These are phyloP conservation scores for Globisporangium polare DNA, from an alignment of 352 stramenopile species.

Conservation along the genomic window DNA sequence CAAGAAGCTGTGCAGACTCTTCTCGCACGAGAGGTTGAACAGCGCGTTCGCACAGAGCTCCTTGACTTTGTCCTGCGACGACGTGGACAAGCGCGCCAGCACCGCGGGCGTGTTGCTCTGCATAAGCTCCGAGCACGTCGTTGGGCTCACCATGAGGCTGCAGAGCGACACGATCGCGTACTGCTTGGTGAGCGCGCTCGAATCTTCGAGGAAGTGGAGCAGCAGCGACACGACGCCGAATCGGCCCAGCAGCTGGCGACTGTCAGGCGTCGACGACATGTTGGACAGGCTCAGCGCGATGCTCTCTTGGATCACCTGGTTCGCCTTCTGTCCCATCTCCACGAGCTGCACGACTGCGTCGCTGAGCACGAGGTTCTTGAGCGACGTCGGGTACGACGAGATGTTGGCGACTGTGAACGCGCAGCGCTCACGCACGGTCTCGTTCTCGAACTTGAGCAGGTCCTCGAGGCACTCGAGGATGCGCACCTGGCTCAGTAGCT, in stretches of 20 bases:
- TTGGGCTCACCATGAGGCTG: conserved; percentile 52
- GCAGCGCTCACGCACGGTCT: conserved; percentile 61
- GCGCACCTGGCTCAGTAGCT: conserved; percentile 55
- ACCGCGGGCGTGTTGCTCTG: conserved; percentile 62
- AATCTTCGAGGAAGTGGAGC: conserved; percentile 60
- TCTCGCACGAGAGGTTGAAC: conserved; percentile 80
- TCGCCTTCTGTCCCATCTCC: conserved; percentile 49
- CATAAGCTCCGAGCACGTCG: conserved; percentile 59
- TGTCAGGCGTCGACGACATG: conserved; percentile 58
- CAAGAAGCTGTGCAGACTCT: conserved; percentile 55
- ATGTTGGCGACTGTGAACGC: conserved; percentile 75
- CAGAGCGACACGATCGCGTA: conserved; percentile 70
- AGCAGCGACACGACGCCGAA: conserved; percentile 70
- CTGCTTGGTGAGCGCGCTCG: conserved; percentile 49
- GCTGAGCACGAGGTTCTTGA: conserved; percentile 65
- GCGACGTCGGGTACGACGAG: conserved; percentile 49
- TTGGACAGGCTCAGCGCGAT: conserved; percentile 72
- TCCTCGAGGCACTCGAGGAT: conserved; percentile 74
- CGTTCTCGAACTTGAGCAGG: conserved; percentile 70
- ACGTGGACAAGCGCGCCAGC: conserved; percentile 39
- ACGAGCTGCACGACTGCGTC: conserved; percentile 66
- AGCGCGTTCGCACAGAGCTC: conserved; percentile 73
- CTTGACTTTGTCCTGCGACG: conserved; percentile 47
- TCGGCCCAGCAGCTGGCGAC: conserved; percentile 47
- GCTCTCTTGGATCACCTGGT: conserved; percentile 60